Conservation (phyloP, 2,329 filamentous ascomycete genomes). For the Neofusicoccum parvum region DNA sequence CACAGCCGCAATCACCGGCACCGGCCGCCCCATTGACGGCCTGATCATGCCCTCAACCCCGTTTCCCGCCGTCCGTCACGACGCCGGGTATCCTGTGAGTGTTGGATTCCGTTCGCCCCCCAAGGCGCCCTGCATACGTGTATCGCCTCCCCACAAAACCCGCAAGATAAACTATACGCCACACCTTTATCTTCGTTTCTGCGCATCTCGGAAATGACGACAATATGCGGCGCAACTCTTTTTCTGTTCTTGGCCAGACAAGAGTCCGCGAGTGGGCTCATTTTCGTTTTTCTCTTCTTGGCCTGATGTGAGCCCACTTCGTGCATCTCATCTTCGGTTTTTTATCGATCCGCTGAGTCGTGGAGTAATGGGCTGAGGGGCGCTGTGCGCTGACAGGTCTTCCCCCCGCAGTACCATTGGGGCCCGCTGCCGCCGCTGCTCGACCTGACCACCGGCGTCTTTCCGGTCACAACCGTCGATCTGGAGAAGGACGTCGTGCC, state of each 20-base stretch:
- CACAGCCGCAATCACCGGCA: constrained; percentile 16
- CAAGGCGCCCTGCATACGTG: too few species aligned
- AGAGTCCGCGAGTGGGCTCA: neutral
- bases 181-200: neutral
- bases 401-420: neutral
- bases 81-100: neutral
- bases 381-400: neutral
- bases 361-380: neutral
- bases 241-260: neutral
- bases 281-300: neutral
- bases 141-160: neutral
- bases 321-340: neutral
- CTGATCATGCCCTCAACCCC: constrained; percentile 18
- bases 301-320: neutral
- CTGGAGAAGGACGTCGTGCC: neutral
- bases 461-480: neutral
- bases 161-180: neutral
- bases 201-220: neutral
- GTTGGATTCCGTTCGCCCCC: neutral
- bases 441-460: neutral
- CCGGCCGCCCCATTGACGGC: constrained; percentile 22
- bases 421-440: neutral
- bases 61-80: neutral
- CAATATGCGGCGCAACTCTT: neutral
- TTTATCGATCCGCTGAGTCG: neutral